Percentiles rank a stretch among this genome's conserved stretches.
These are phyloP conservation scores for Arctium lappa DNA, from an alignment of 129 eudicot genomes.

Conservation along the genomic window DNA sequence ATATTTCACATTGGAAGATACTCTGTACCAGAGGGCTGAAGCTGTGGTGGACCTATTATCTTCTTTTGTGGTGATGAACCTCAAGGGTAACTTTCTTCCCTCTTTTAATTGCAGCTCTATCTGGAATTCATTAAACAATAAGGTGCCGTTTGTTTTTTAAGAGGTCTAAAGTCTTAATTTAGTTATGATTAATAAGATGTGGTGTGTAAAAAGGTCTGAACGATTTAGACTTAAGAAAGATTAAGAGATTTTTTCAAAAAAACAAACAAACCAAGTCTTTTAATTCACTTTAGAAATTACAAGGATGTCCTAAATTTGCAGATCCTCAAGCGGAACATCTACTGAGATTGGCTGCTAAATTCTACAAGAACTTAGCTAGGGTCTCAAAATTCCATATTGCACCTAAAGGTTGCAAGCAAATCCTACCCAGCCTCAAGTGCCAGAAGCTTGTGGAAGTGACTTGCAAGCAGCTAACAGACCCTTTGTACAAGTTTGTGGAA, in stretches of 20 bases:
- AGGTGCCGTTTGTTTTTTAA: no score
- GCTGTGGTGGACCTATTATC: constrained; percentile 61
- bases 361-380: constrained; percentile 72
- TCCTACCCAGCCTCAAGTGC: constrained; percentile 55
- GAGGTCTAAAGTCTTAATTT: no score
- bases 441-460: constrained; percentile 81
- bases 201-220: no score
- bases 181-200: no score
- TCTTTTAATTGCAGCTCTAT: not conserved
- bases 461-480: constrained; percentile 72
- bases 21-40: constrained; percentile 56
- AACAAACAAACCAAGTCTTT: no score
- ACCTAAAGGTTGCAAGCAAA: constrained; percentile 67
- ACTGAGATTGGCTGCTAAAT: constrained; percentile 57
- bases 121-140: not conserved
- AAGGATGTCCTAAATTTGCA: constrained; percentile 31
- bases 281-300: not conserved
- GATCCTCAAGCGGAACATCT: constrained; percentile 76
- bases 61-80: constrained; percentile 53
- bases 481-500: constrained; percentile 58
- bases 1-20: constrained; percentile 49
- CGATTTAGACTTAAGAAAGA: no score
- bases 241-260: no score
- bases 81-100: constrained; percentile 44
- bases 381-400: constrained; percentile 68